A percentile compares a stretch with the other conserved stretches of the same genome.
Evolutionary conservation across 495 filamentous ascomycete species (phyloP).

Genomic region (Penicillium egyptiacum): DNA sequence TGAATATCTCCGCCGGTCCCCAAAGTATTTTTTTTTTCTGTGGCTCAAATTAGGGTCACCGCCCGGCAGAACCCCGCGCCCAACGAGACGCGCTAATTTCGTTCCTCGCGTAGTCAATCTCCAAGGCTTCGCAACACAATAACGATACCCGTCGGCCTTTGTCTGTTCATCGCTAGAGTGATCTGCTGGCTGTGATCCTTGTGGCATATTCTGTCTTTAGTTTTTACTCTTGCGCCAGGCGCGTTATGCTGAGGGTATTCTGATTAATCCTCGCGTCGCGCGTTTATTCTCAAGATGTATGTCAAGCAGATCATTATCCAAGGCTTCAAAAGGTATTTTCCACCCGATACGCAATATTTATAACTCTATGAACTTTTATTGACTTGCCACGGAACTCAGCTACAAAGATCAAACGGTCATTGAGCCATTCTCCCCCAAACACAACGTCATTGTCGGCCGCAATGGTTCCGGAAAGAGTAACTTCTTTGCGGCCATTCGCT

Average conservation of each 20-base stretch:
- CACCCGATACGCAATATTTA: neutral
- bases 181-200: neutral
- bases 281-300: constrained; percentile 67
- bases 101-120: constrained; percentile 23
- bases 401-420: constrained; percentile 99
- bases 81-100: constrained; percentile 30
- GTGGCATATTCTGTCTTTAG: constrained; percentile 9
- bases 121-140: constrained; percentile 19
- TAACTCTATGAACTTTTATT: neutral
- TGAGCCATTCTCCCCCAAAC: constrained; percentile 95
- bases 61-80: constrained; percentile 50
- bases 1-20: constrained; percentile 7
- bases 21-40: constrained; percentile 36
- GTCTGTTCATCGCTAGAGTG: constrained; percentile 8
- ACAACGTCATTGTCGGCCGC: constrained; percentile 98
- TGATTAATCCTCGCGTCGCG: constrained; percentile 36
- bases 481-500: constrained; percentile 99
- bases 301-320: constrained; percentile 99
- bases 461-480: constrained; percentile 99
- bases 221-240: constrained; percentile 22
- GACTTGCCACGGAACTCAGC: constrained; percentile 47
- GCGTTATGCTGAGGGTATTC: constrained; percentile 41
- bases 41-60: constrained; percentile 34
- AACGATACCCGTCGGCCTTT: neutral
- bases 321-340: constrained; percentile 91